Evolutionary conservation across 768 basidiomycete species (phyloP).

Genomic region (Pleurotus cornucopiae): DNA sequence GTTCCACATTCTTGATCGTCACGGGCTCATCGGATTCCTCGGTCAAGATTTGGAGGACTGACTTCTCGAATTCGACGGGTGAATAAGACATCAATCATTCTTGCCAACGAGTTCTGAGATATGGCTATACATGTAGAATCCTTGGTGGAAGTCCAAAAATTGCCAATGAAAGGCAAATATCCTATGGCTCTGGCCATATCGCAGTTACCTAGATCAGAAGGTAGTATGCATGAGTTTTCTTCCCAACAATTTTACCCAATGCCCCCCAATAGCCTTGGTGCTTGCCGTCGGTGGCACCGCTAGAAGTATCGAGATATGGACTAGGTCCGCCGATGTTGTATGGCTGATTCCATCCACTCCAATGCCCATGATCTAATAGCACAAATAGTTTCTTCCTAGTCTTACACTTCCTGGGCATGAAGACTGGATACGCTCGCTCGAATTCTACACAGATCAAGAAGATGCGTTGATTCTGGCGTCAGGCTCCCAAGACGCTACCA

Average conservation of each 20-base stretch:
- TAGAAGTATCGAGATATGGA: constrained; percentile 72
- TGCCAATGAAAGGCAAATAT: constrained; percentile 65
- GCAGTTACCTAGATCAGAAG: constrained; percentile 61
- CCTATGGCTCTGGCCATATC: constrained; percentile 67
- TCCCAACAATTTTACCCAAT: too few species aligned
- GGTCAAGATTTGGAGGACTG: constrained; percentile 70
- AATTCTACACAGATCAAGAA: constrained; percentile 43
- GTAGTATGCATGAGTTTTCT: constrained; percentile 29
- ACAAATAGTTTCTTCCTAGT: constrained; percentile 60
- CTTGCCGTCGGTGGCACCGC: constrained; percentile 88
- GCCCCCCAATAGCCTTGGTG: constrained; percentile 40
- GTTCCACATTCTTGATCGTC: constrained; percentile 29
- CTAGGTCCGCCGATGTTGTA: constrained; percentile 57
- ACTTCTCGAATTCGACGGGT: neutral
- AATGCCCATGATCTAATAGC: neutral
- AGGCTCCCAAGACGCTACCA: constrained; percentile 92
- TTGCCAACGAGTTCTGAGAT: too few species aligned
- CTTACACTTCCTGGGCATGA: constrained; percentile 72
- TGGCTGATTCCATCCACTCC: constrained; percentile 15
- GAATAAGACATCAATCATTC: too few species aligned
- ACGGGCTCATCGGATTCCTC: constrained; percentile 83
- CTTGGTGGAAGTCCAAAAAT: constrained; percentile 46
- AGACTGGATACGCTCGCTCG: constrained; percentile 89
- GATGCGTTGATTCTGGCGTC: constrained; percentile 77
- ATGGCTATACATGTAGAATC: constrained; percentile 21